Percentiles rank a stretch among this genome's conserved stretches.
These are phyloP conservation scores for Simmondsia chinensis DNA, from an alignment of 148 eudicot genomes.

Conservation along the genomic window DNA sequence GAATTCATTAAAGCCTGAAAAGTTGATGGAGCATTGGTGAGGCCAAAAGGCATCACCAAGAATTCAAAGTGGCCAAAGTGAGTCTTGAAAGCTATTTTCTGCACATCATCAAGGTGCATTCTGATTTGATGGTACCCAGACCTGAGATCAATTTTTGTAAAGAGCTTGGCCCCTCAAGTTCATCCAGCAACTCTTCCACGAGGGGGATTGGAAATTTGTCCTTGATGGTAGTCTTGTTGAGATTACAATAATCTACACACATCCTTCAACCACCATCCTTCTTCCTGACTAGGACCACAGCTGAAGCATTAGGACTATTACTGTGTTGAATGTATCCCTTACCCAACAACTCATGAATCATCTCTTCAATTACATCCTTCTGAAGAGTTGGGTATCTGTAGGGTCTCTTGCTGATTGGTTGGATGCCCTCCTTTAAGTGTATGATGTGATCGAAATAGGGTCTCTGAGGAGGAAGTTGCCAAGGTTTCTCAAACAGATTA, in stretches of 20 bases:
- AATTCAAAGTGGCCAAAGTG: neutral
- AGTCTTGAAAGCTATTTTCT: neutral
- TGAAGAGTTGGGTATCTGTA: neutral
- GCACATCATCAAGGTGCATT: neutral
- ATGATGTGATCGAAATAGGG: neutral
- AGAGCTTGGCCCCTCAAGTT: neutral
- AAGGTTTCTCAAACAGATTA: neutral
- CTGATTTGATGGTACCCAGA: neutral
- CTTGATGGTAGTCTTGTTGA: neutral
- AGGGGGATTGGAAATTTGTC: neutral
- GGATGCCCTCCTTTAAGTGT: neutral
- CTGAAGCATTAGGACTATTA: neutral
- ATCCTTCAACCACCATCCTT: neutral
- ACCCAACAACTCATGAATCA: neutral
- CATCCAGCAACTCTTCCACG: neutral
- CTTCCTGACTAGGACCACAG: neutral
- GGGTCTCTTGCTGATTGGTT: neutral
- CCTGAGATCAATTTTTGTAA: neutral
- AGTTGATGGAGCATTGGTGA: too few species aligned
- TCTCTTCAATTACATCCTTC: neutral
- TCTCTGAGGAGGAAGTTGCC: neutral
- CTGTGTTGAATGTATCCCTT: neutral
- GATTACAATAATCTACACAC: neutral
- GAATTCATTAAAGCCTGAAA: too few species aligned
- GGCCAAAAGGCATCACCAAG: too few species aligned